Evolutionary conservation across 2,329 filamentous ascomycete genomes (phyloP).

Genomic region (Cladosporium phlei): DNA sequence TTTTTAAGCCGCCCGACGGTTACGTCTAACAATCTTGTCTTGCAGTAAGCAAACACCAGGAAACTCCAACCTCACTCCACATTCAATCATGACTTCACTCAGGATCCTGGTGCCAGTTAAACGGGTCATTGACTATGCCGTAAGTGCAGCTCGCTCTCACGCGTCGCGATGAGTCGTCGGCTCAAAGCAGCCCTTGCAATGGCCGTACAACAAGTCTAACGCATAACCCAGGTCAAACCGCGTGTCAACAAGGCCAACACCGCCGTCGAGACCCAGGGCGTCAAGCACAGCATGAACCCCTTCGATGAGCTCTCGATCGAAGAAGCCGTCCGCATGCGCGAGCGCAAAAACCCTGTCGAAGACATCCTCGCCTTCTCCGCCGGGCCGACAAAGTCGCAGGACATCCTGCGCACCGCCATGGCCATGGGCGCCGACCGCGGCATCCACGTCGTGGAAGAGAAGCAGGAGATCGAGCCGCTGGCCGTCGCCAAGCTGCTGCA

Average conservation of each 20-base stretch:
- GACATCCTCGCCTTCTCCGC: conserved; percentile 88
- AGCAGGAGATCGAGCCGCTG: conserved; percentile 81
- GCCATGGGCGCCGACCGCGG: conserved; percentile 95
- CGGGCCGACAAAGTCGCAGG: conserved; percentile 79
- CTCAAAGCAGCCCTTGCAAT: not conserved
- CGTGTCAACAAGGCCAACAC: conserved; percentile 69
- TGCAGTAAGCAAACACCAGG: not conserved
- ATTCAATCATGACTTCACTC: conserved; percentile 40
- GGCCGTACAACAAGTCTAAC: conserved; percentile 7
- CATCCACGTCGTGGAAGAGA: conserved; percentile 67
- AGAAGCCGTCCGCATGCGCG: conserved; percentile 89
- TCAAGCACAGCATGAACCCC: conserved; percentile 98
- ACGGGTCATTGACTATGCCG: conserved; percentile 56
- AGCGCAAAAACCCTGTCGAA: conserved; percentile 71
- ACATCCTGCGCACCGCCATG: conserved; percentile 92
- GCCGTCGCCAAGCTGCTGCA: conserved; percentile 84
- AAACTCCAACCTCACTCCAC: not conserved
- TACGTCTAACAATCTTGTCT: not conserved
- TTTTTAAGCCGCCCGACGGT: too few species aligned
- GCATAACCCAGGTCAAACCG: conserved; percentile 55
- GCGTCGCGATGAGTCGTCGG: conserved; percentile 5
- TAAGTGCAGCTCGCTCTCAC: conserved; percentile 30
- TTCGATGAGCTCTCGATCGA: conserved; percentile 98
- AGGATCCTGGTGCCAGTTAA: conserved; percentile 54
- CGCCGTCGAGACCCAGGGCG: conserved; percentile 82